Evolutionary conservation across 495 filamentous ascomycete genomes (phyloP).

Genomic region (Aspergillus sparsus): DNA sequence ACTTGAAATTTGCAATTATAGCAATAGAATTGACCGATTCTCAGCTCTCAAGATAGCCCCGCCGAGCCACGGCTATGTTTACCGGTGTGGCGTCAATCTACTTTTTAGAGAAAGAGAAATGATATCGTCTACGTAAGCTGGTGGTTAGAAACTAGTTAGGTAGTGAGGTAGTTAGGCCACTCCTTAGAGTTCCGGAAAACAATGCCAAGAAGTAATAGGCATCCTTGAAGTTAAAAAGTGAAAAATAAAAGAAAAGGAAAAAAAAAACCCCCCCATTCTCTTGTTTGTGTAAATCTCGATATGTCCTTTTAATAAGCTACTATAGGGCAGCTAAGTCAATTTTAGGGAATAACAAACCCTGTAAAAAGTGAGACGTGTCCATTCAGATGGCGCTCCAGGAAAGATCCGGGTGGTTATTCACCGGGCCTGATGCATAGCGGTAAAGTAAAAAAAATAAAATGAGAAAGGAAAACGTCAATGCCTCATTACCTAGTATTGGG

Average conservation of each 20-base stretch:
- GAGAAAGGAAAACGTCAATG: background rate
- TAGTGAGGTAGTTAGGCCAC: background rate
- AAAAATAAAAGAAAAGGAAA: background rate
- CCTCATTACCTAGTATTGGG: background rate
- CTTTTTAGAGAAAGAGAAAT: background rate
- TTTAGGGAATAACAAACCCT: background rate
- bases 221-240: background rate
- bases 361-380: slow-evolving; percentile 20
- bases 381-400: slow-evolving; percentile 19
- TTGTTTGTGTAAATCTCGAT: background rate
- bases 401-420: slow-evolving; percentile 8
- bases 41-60: background rate
- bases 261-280: background rate
- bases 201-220: background rate
- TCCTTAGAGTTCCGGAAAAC: background rate
- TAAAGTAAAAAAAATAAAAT: background rate
- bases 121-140: background rate
- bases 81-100: background rate
- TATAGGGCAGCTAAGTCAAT: background rate
- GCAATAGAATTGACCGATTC: too few relatives aligned
- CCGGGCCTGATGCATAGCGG: background rate
- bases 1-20: background rate
- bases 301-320: background rate
- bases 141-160: too few relatives aligned
- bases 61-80: slow-evolving; percentile 1